Evolutionary conservation across 2,329 filamentous ascomycete species (phyloP), one percentile per base, ranked within the genome.

Genomic region (Tolypocladium sp.): DNA sequence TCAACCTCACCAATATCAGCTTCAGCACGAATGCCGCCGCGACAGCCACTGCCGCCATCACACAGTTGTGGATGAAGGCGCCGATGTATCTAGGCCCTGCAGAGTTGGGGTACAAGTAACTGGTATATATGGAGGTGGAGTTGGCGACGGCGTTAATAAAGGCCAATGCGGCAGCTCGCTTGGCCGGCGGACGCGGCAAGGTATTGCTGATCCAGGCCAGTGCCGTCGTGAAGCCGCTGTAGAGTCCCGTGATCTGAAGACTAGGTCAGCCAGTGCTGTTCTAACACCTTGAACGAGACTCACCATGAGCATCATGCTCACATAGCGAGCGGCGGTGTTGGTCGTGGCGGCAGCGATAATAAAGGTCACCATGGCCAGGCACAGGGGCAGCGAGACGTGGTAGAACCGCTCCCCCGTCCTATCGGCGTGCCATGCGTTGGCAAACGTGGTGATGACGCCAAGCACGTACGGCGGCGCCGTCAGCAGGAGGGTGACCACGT

Each of bases 191-290:
- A 6, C 89, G 82, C 0, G 89, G 89, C 57, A 93, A 79, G 1
- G 86, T 88, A 68, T 89, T 90, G 54, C 82, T 85, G 63, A 92
- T 91, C 90, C 90, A 94, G 2, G 86, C 82, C 4, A 90, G 76
- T 1, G 80, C 79, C 1, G 90, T 86, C 0, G 88, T 88, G 67
- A 86, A 91, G 55, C 83, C 82, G 1, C 82, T 80, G 66, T 89
- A 89, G 3, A 87, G 75, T 0, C 84, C 82, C 0, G 83, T 78
- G 2, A 83, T 75, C 76, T 76, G 54, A 15, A 1, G 2, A 30
- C 9, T 2, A 25, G 59, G 7, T 64, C 59, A 63, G 53, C 53
- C 30, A 46, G 12, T 8, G n/a, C 38, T n/a, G 38, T 17, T 33
- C 46, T 20, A 20, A 1, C 20, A n/a, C 13, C 20, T 61, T 46